Base-by-base conservation (phyloP, 2,329 filamentous ascomycete species). In the Calonectria naviculata region DNA sequence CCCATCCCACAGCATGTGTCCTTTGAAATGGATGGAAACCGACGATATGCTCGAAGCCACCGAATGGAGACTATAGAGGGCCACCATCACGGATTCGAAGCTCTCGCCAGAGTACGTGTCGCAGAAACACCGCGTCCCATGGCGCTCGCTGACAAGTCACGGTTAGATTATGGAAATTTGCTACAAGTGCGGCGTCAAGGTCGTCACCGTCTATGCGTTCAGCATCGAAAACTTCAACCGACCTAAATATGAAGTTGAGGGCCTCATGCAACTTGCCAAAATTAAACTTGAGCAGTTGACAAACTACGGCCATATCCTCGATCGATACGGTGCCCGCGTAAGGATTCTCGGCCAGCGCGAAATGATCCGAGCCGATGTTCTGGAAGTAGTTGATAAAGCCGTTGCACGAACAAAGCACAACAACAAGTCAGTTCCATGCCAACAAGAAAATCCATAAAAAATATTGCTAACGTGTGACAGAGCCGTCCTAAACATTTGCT, bases 21-120 rank as follows among this genome's bases (percentile, higher is more conserved):
- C n/a, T 99, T 99, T 81, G 96, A 98, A 78, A 99, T 99, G 97
- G 97, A 99, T 82, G 97, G 97, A 67, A 99, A 99, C 84, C 88
- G 97, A 79, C 93, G 97, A 54, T 99, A 97, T 85, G 97, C 97
- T 17, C 90, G 94, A 72, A 93, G 89, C 73, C 95, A 97, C 85
- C 92, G 96, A 74, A 98, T 99, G 81, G 97, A 99, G 86, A 98
- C 95, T 0, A 92, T 98, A 38, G 96, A 99, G 84, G 97, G 97
- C 28, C 97, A 99, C 82, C 95, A 98, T 81, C 86, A 97, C 77
- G 97, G 97, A 2, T 99, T 98, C 78, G 97, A 99, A 85, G 95
- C 97, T 34, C 87, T 99, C 72, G 97, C 96, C 61, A 92, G 93
- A 81, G 95, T 96, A 86, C 65, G 90, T 84, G 47, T 10, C 36